Conservation (phyloP, 73 alveolate genomes). For the Blepharisma japonicum region DNA sequence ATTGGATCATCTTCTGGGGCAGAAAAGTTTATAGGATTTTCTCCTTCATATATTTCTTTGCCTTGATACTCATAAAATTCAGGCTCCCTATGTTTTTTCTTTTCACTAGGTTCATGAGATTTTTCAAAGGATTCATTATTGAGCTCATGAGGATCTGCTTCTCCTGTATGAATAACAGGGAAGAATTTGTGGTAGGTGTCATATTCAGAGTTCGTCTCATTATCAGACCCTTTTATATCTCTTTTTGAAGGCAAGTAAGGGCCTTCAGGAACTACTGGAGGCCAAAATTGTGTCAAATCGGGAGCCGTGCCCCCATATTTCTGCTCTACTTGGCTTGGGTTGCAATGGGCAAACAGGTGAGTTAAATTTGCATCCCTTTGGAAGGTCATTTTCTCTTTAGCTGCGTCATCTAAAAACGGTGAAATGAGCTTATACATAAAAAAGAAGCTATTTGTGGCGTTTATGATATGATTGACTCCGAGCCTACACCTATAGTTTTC, state of each 20-base stretch:
- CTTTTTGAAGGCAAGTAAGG: not conserved
- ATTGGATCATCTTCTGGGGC: too few species aligned
- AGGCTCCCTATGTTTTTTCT: too few species aligned
- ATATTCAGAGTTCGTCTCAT: too few species aligned
- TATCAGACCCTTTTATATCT: too few species aligned
- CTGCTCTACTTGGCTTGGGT: constrained; percentile 39
- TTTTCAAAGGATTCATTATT: too few species aligned
- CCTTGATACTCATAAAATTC: too few species aligned
- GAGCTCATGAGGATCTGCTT: too few species aligned
- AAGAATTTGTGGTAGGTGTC: too few species aligned
- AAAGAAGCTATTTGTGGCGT: constrained; percentile 20
- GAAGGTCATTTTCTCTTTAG: constrained; percentile 26
- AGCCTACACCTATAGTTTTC: constrained; percentile 32
- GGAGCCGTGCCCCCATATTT: constrained; percentile 41
- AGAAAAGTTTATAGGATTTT: too few species aligned
- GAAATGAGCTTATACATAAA: constrained; percentile 33
- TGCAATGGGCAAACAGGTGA: constrained; percentile 9
- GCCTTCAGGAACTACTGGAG: constrained; percentile 35
- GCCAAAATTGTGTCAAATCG: constrained; percentile 32
- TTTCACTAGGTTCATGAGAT: too few species aligned
- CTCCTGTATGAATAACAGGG: too few species aligned
- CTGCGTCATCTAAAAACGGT: constrained; percentile 33
- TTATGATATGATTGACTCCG: constrained; percentile 16
- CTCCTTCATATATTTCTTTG: too few species aligned
- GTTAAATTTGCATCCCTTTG: not conserved